Evolutionary conservation across 257 asterid genomes (phyloP), one percentile per base, ranked within the genome.

Genomic region (Solanum medicagineum): DNA sequence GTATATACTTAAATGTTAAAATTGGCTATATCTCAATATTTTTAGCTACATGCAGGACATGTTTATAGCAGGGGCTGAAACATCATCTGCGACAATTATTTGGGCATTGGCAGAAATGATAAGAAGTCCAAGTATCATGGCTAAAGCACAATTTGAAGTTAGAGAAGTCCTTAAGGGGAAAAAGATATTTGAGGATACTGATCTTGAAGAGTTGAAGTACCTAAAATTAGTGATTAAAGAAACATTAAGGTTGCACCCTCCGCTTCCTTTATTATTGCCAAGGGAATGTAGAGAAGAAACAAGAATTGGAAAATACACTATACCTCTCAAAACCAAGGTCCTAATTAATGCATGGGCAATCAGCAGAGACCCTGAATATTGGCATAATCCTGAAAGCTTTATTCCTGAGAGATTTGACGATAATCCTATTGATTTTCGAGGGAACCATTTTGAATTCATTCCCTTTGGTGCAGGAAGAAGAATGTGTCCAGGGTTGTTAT

Each of bases 381-480:
- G 89, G 89, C 16, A 83, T 22, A 19, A 87, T 4, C 42, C 89
- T 0, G 87, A 81, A 22, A 77, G n/a, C 7, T 88, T 86, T 65
- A 14, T 22, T 1, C 89, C 88, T 0, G 91, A 88, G 36, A 86
- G 89, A 19, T 89, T 86, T 40, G 84, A 70, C 1, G 8, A 77
- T 22, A 85, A 5, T 26, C 36, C 81, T 26, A 81, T 51, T 16
- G 87, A 89, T 81, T 89, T 66, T 69, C 40, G 29, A 9, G 91
- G 89, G 24, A 85, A 80, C 62, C 56, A 88, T n/a, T 90, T 87
- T 19, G 88, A 90, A 26, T 85, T 22, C 29, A 70, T 86, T 16
- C 90, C 90, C 1, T 89, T 90, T 40, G 92, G 90, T 11, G 90
- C 81, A 22, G 59, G 81, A 45, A 47, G 59, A 74, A 74, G 81